Conservation (phyloP, 495 filamentous ascomycete genomes). For the Penicillium lagena region DNA sequence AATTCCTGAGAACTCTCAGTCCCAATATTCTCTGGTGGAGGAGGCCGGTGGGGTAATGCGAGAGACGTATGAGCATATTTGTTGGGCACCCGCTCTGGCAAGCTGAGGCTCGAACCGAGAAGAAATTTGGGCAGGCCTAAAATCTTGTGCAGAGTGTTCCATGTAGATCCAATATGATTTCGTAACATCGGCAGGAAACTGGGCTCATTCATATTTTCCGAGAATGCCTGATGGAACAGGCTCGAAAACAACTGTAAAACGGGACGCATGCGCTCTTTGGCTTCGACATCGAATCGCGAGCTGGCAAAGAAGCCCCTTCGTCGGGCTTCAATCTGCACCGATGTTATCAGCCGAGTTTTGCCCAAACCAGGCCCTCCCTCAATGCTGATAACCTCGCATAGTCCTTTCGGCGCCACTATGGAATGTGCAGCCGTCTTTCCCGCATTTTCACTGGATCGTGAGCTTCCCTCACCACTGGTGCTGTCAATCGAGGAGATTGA, state of each 20-base stretch:
- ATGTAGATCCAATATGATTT: conserved; percentile 57
- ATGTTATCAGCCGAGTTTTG: conserved; percentile 62
- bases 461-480: too few species aligned
- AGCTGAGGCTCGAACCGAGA: conserved; percentile 10
- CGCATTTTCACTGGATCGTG: too few species aligned
- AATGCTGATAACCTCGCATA: conserved; percentile 62
- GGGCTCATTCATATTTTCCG: conserved; percentile 64
- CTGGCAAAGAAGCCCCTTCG: conserved; percentile 61
- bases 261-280: conserved; percentile 41
- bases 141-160: conserved; percentile 53
- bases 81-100: conserved; percentile 46
- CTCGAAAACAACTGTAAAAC: conserved; percentile 59
- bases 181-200: conserved; percentile 61
- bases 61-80: too few species aligned
- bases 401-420: conserved; percentile 51
- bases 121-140: conserved; percentile 39
- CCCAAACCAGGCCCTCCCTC: conserved; percentile 60
- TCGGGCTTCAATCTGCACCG: conserved; percentile 48
- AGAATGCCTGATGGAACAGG: conserved; percentile 72
- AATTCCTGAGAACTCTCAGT: conserved; percentile 1
- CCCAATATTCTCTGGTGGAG: not conserved
- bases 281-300: conserved; percentile 64
- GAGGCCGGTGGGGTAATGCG: conserved; percentile 3
- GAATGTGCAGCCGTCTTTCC: conserved; percentile 21
- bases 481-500: too few species aligned